phyloP scores from a whole-genome alignment of 768 basidiomycete genomes.

The Butyriboletus loyo region DNA sequence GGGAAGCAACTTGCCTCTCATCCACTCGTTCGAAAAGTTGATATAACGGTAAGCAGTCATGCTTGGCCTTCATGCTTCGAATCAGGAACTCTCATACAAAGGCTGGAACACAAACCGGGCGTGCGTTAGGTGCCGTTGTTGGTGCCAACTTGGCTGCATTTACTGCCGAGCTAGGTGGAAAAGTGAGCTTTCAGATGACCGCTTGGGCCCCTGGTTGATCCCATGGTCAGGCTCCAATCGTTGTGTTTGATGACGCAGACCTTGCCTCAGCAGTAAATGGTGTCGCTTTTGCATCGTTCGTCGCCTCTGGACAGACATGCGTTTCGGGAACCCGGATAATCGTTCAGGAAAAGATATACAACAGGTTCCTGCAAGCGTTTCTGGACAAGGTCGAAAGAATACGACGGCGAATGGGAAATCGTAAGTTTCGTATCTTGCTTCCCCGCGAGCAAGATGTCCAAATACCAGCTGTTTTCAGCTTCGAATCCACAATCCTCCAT shows the following conservation, averaged over 20 bases:
- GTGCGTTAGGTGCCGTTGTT: constrained; percentile 67
- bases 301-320: constrained; percentile 88
- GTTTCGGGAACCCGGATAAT: constrained; percentile 88
- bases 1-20: constrained; percentile 66
- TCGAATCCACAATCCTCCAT: constrained; percentile 67
- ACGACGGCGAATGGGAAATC: constrained; percentile 70
- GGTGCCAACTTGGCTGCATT: constrained; percentile 71
- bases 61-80: background rate
- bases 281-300: constrained; percentile 76
- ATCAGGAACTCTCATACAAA: constrained; percentile 24
- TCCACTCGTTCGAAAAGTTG: constrained; percentile 72
- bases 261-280: constrained; percentile 75
- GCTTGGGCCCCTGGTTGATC: background rate
- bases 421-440: constrained; percentile 42
- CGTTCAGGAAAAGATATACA: constrained; percentile 66
- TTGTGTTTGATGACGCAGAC: constrained; percentile 80
- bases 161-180: constrained; percentile 86
- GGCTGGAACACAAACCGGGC: constrained; percentile 79
- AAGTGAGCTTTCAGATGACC: constrained; percentile 41
- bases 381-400: constrained; percentile 62
- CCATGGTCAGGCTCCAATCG: constrained; percentile 61
- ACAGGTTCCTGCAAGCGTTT: constrained; percentile 61
- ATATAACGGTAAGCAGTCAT: constrained; percentile 62
- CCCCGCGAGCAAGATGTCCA: background rate
- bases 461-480: constrained; percentile 40